A percentile compares a stretch with the other conserved stretches of the same genome.
These are phyloP conservation scores for Senna siamea DNA, from an alignment of 306 rosid species.

Conservation along the genomic window DNA sequence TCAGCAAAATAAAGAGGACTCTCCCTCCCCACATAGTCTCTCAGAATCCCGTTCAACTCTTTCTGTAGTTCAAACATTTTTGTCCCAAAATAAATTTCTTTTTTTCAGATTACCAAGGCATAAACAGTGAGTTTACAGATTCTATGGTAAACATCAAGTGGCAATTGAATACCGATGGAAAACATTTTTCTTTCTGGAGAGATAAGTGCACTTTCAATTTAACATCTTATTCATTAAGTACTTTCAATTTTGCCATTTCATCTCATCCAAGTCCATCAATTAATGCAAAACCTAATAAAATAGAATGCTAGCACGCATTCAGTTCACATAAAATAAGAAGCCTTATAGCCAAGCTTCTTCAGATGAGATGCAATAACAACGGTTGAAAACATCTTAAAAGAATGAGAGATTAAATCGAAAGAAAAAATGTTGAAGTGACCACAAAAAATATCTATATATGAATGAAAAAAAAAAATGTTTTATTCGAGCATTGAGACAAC, in stretches of 20 bases:
- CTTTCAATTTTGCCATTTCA: neutral
- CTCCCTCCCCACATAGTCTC: constrained; percentile 94
- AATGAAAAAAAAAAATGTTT: too few relatives aligned
- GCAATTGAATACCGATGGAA: neutral
- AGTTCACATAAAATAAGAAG: neutral
- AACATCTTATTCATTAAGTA: neutral
- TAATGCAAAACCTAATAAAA: neutral
- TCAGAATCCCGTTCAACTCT: constrained; percentile 69
- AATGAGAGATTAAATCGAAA: neutral
- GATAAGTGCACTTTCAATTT: neutral
- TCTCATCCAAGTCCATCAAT: neutral
- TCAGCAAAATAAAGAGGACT: constrained; percentile 94
- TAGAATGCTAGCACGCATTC: neutral
- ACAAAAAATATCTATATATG: too few relatives aligned
- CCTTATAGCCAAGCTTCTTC: neutral
- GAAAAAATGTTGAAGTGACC: too few relatives aligned
- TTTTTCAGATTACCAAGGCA: neutral
- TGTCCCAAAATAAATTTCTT: neutral
- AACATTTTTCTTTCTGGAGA: neutral
- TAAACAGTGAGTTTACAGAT: neutral
- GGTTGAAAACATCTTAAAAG: neutral
- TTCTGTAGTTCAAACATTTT: constrained; percentile 52
- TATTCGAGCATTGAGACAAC: constrained; percentile 46
- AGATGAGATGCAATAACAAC: neutral
- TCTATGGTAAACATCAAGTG: neutral